These are phyloP conservation scores for Spinellus fusiger DNA, from an alignment of 192 early-diverging fungal species.

Conservation along the genomic window DNA sequence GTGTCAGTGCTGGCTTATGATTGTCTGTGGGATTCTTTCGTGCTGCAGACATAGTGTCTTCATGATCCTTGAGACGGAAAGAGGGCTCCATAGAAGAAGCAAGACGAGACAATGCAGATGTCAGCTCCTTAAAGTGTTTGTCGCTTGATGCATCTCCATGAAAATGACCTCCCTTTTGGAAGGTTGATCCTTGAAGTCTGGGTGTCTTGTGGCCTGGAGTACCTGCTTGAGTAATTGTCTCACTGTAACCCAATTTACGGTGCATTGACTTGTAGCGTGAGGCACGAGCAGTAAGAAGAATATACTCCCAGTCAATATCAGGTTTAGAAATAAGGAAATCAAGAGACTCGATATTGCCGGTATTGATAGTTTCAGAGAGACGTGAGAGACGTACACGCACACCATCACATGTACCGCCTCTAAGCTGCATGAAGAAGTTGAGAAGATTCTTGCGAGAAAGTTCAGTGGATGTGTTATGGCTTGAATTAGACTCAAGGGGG, in stretches of 20 bases:
- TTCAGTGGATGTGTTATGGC: not conserved
- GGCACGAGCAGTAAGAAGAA: conserved; percentile 37
- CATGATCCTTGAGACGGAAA: conserved; percentile 45
- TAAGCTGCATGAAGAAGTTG: conserved; percentile 76
- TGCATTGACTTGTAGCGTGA: conserved; percentile 31
- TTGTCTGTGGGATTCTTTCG: not conserved
- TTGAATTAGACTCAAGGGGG: conserved; percentile 15
- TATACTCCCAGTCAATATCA: conserved; percentile 47
- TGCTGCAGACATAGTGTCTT: conserved; percentile 18
- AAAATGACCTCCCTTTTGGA: not conserved
- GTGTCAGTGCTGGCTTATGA: conserved; percentile 3
- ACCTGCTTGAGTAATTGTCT: conserved; percentile 38
- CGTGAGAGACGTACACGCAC: conserved; percentile 70
- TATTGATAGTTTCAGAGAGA: conserved; percentile 68
- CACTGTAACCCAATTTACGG: conserved; percentile 39
- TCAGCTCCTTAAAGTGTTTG: conserved; percentile 20
- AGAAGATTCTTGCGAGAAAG: conserved; percentile 56
- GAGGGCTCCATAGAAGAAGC: conserved; percentile 14
- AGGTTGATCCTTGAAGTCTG: conserved; percentile 12
- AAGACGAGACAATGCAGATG: conserved; percentile 13
- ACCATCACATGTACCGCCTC: conserved; percentile 52
- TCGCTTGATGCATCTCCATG: conserved; percentile 17
- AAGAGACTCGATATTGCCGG: conserved; percentile 70
- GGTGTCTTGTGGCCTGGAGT: conserved; percentile 33
- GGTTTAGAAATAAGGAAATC: conserved; percentile 70